A percentile compares a stretch with the other conserved stretches of the same genome.
phyloP scores from a whole-genome alignment of 2,329 filamentous ascomycete species.

The Clonostachys rosea region DNA sequence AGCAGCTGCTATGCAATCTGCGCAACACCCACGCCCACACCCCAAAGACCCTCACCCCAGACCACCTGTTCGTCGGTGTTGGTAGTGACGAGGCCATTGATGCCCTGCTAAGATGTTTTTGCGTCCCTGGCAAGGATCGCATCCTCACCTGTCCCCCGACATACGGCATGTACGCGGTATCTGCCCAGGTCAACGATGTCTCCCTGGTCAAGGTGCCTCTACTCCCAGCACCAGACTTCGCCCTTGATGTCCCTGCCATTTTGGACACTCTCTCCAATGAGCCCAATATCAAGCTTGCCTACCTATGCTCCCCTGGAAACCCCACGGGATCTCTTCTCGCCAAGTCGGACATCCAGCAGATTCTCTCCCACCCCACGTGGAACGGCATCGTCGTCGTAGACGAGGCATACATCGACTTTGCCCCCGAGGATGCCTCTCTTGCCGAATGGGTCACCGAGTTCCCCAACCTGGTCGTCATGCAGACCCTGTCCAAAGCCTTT shows the following conservation, averaged over 20 bases:
- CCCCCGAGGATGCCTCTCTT: constrained; percentile 68
- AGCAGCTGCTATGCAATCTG: constrained; percentile 79
- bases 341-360: constrained; percentile 66
- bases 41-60: constrained; percentile 64
- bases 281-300: constrained; percentile 75
- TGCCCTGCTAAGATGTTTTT: constrained; percentile 89
- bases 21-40: constrained; percentile 86
- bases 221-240: constrained; percentile 66
- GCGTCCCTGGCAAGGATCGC: constrained; percentile 77
- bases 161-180: constrained; percentile 97
- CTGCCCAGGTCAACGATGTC: constrained; percentile 90
- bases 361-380: constrained; percentile 86
- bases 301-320: constrained; percentile 93
- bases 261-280: constrained; percentile 54
- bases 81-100: constrained; percentile 98
- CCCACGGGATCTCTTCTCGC: constrained; percentile 77
- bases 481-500: constrained; percentile 97
- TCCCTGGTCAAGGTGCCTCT: constrained; percentile 82
- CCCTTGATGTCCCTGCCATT: constrained; percentile 68
- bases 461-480: constrained; percentile 96
- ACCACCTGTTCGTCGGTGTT: constrained; percentile 89
- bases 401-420: constrained; percentile 95
- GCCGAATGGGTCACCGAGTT: constrained; percentile 90
- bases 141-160: constrained; percentile 95
- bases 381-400: constrained; percentile 92